phyloP scores from a whole-genome alignment of 2,329 filamentous ascomycete species.

The Tolypocladium paradoxum region DNA sequence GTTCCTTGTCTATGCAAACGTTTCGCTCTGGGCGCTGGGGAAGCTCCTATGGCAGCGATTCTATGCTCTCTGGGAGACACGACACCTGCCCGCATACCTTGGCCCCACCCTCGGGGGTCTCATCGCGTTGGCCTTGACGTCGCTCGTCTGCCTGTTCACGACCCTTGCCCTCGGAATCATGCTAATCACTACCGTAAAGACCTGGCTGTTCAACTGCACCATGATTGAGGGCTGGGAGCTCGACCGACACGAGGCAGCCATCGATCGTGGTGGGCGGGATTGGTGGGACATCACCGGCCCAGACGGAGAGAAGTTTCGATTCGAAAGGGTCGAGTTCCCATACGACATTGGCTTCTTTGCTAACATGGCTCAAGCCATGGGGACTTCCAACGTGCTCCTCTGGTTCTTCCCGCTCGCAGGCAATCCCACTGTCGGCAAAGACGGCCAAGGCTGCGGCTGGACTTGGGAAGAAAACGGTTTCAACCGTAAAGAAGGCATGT shows the following conservation, averaged over 20 bases:
- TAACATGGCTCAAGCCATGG: slow-evolving; percentile 70
- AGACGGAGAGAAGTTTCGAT: slow-evolving; percentile 31
- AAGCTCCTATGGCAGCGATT: slow-evolving; percentile 51
- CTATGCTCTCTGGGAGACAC: slow-evolving; percentile 48
- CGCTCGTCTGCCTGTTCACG: slow-evolving; percentile 46
- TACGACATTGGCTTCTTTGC: slow-evolving; percentile 68
- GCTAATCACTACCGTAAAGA: slow-evolving; percentile 49
- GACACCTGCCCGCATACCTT: slow-evolving; percentile 63
- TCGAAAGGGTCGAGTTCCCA: slow-evolving; percentile 64
- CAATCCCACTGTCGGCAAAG: slow-evolving; percentile 29
- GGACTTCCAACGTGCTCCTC: slow-evolving; percentile 48
- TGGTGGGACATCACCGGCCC: slow-evolving; percentile 30
- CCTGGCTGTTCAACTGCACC: slow-evolving; percentile 58
- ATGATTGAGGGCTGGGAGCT: slow-evolving; percentile 75
- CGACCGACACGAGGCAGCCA: slow-evolving; percentile 49
- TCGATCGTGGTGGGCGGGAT: slow-evolving; percentile 34
- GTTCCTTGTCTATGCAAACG: slow-evolving; percentile 61
- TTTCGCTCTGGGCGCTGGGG: slow-evolving; percentile 51
- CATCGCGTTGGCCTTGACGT: slow-evolving; percentile 48
- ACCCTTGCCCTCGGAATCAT: slow-evolving; percentile 55
- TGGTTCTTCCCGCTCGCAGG: slow-evolving; percentile 63
- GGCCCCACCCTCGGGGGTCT: slow-evolving; percentile 54
- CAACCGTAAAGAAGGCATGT: slow-evolving; percentile 50
- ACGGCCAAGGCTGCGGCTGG: slow-evolving; percentile 38
- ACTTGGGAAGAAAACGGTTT: slow-evolving; percentile 67